Evolutionary conservation across 129 eudicot genomes (phyloP).

Genomic region (Ambrosia trifida): DNA sequence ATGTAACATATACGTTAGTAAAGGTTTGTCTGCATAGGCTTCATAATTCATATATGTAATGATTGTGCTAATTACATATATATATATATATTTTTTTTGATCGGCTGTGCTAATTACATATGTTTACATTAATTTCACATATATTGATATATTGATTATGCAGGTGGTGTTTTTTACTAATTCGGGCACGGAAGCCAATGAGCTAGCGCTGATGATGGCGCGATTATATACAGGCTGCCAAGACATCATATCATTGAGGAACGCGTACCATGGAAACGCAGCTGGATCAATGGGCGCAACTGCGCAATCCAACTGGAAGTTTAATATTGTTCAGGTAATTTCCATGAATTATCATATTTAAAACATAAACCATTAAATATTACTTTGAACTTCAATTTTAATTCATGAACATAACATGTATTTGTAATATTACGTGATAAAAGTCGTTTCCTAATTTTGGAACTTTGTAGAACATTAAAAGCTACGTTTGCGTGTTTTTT

Average conservation of each 20-base stretch:
- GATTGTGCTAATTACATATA: too few species aligned
- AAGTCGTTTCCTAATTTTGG: slow-evolving; percentile 26
- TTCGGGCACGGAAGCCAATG: slow-evolving; percentile 97
- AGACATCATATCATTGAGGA: slow-evolving; percentile 79
- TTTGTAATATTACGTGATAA: slow-evolving; percentile 9
- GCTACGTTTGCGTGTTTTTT: slow-evolving; percentile 31
- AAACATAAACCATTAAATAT: background rate
- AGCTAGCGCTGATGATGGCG: slow-evolving; percentile 84
- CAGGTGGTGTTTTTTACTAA: slow-evolving; percentile 90
- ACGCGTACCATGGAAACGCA: slow-evolving; percentile 91
- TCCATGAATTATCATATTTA: background rate
- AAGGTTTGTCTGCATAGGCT: too few species aligned
- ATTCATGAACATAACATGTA: background rate
- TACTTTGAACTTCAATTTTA: too few species aligned
- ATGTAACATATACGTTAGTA: too few species aligned
- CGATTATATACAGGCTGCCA: slow-evolving; percentile 74
- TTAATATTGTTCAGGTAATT: slow-evolving; percentile 78
- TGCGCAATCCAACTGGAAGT: slow-evolving; percentile 82
- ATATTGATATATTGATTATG: background rate
- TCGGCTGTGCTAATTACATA: too few species aligned
- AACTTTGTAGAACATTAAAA: slow-evolving; percentile 12
- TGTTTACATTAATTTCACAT: background rate
- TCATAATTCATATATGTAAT: too few species aligned
- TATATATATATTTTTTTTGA: too few species aligned
- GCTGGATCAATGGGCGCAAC: slow-evolving; percentile 90